A percentile compares a stretch with the other conserved stretches of the same genome.
Evolutionary conservation across 495 filamentous ascomycete genomes (phyloP).

Genomic region (Annulohypoxylon maeteangense): DNA sequence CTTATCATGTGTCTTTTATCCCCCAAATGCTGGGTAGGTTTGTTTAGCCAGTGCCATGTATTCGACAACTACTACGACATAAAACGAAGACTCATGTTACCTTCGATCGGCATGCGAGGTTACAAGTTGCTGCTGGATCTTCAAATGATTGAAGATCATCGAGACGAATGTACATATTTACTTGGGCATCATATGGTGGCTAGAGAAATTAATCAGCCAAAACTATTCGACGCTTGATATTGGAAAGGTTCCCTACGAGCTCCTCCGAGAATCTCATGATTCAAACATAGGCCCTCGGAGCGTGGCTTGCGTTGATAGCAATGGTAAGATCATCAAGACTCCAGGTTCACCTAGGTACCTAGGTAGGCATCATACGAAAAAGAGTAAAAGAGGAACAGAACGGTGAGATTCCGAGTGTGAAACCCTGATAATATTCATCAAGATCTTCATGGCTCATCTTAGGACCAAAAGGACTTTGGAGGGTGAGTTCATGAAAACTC

Average conservation of each 20-base stretch:
- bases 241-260: constrained; percentile 1
- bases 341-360: background rate
- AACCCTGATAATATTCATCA: background rate
- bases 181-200: background rate
- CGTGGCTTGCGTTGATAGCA: constrained; percentile 20
- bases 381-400: background rate
- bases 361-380: background rate
- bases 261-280: background rate
- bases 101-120: background rate
- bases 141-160: background rate
- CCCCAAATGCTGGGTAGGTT: too few species aligned
- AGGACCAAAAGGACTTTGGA: too few species aligned
- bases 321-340: constrained; percentile 31
- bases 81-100: background rate
- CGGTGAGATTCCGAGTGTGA: background rate
- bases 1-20: too few species aligned
- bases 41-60: too few species aligned
- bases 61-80: background rate
- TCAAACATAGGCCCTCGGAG: constrained; percentile 18
- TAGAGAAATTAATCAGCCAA: constrained; percentile 3
- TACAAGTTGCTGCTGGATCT: background rate
- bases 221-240: background rate
- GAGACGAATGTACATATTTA: background rate
- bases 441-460: background rate
- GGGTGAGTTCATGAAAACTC: too few species aligned